Percentiles rank a stretch among this genome's conserved stretches.
Conservation (phyloP, 2,329 filamentous ascomycete species). For the Penicillium janthinellum region DNA sequence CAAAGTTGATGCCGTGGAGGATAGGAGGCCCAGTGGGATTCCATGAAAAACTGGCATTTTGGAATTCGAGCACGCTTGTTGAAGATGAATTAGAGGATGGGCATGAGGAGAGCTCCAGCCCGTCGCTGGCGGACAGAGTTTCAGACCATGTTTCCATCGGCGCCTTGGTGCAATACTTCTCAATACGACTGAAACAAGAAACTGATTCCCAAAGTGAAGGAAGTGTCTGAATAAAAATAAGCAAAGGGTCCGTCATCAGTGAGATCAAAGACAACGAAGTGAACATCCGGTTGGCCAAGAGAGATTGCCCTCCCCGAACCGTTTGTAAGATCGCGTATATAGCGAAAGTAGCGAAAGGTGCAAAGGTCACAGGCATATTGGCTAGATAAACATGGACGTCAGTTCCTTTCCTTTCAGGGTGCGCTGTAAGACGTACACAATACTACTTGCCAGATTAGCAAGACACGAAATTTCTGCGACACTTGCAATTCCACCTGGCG, state of each 20-base stretch:
- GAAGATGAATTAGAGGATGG: background rate
- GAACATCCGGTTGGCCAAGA: slow-evolving; percentile 28
- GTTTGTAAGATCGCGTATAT: slow-evolving; percentile 25
- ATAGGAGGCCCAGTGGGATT: slow-evolving; percentile 14
- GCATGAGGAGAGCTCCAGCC: slow-evolving; percentile 19
- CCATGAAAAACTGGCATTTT: slow-evolving; percentile 33
- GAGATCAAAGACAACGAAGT: slow-evolving; percentile 32
- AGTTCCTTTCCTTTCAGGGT: background rate
- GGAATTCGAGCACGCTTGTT: slow-evolving; percentile 22
- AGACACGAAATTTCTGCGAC: slow-evolving; percentile 18
- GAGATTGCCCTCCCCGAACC: slow-evolving; percentile 13
- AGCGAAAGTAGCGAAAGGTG: slow-evolving; percentile 35
- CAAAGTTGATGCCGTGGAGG: slow-evolving; percentile 18
- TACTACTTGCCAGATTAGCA: slow-evolving; percentile 12
- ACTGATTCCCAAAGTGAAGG: slow-evolving; percentile 41
- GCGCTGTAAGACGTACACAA: slow-evolving; percentile 11
- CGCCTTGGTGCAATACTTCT: slow-evolving; percentile 33
- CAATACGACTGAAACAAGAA: slow-evolving; percentile 46
- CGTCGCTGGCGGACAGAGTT: background rate
- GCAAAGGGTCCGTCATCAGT: slow-evolving; percentile 28
- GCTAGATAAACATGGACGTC: background rate
- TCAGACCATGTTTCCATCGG: background rate
- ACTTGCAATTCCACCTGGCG: slow-evolving; percentile 20
- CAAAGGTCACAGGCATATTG: slow-evolving; percentile 23
- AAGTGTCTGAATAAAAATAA: slow-evolving; percentile 30